Base-by-base conservation (phyloP, 805 yeast genomes). In the Candida methanosorbosa region DNA sequence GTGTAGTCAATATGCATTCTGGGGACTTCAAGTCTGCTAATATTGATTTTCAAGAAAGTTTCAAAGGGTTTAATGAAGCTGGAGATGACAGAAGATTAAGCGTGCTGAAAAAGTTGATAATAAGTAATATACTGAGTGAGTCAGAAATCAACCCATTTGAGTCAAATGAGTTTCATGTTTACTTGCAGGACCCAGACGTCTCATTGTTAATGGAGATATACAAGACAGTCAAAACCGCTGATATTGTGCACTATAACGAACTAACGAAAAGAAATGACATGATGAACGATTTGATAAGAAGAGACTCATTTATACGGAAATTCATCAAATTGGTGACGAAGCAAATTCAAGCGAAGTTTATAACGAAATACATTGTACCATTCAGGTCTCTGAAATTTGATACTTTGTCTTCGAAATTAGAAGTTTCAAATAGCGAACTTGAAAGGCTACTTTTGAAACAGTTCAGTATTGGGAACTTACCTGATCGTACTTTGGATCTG, bases 101-200 rank as follows among this genome's bases (percentile, higher is more conserved):
- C 26, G 71, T 79, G 4, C 61, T 85, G 42, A 72, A 73, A 41
- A 78, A 75, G 53, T 66, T 78, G 37, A 74, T 79, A 2, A 48
- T 84, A 16, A 70, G 79, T 18, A 72, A 81, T 5, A 57, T 81
- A 33, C 59, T 84, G 29, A 65, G 75, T n/a, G 78, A 77, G 36
- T 75, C 69, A 29, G 78, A 73, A 41, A 72, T 81, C 35, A 76
- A 78, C 46, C 84, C 85, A 2, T 80, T 81, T 45, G 81, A 78
- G 41, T 72, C 84, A 0, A 82, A 76, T 47, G 90, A 81, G 52
- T 77, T 83, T 35, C 60, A 57, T 37, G 57, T 61, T 8, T 56
- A 57, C 35, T 27, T 48, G 9, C 46, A 47, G 26, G 33, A 40
- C 6, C 39, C 23, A 4, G 35, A 38, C 4, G 41, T 57, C 22